Percentiles rank a stretch among this genome's conserved stretches.
Evolutionary conservation across 1,139 yeast species (phyloP).

Genomic region (Diutina mesorugosa): DNA sequence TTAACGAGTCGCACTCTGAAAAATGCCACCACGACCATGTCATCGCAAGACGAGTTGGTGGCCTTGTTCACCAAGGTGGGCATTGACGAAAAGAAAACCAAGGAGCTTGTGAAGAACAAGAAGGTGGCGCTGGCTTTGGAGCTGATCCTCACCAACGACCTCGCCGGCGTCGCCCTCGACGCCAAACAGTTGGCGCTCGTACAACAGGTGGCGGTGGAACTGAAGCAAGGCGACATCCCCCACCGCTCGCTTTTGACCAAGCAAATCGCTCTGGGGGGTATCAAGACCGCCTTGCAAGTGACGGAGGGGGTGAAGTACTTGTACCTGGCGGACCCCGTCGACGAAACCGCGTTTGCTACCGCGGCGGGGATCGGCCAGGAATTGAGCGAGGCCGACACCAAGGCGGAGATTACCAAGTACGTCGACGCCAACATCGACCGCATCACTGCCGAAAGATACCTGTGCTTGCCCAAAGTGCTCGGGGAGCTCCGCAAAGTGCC

Average conservation of each 20-base stretch:
- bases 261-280: constrained; percentile 50
- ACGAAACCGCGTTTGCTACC: constrained; percentile 35
- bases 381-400: constrained; percentile 54
- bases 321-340: constrained; percentile 16
- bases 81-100: constrained; percentile 53
- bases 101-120: constrained; percentile 72
- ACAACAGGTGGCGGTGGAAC: constrained; percentile 64
- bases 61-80: constrained; percentile 48
- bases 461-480: constrained; percentile 60
- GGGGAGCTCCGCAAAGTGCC: constrained; percentile 67
- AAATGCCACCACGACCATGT: constrained; percentile 8
- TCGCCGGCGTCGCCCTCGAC: constrained; percentile 12
- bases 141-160: constrained; percentile 29
- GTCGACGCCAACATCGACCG: constrained; percentile 44
- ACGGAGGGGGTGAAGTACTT: constrained; percentile 73
- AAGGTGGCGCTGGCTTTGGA: constrained; percentile 65
- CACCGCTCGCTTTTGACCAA: constrained; percentile 40
- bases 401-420: constrained; percentile 42
- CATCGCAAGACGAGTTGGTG: constrained; percentile 17
- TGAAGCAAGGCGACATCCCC: constrained; percentile 27
- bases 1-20: not conserved
- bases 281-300: constrained; percentile 61
- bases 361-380: constrained; percentile 77
- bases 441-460: constrained; percentile 62
- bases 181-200: constrained; percentile 49